These are phyloP conservation scores for Mallotus repandus DNA, from an alignment of 441 rosid species.

Conservation along the genomic window DNA sequence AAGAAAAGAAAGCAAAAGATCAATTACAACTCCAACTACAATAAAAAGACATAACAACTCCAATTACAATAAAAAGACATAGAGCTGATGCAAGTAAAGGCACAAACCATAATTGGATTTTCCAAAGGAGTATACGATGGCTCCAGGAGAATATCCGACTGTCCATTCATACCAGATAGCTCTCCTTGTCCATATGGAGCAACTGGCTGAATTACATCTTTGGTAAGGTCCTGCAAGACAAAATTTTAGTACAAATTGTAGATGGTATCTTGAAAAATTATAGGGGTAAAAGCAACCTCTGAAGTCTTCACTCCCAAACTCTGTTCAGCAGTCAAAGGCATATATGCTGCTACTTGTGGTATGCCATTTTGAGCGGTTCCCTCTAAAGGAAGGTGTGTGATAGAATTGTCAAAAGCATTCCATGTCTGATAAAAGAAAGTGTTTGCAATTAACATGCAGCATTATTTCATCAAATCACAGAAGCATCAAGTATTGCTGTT, in stretches of 20 bases:
- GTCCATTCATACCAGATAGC: conserved; percentile 31
- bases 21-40: background rate
- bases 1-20: background rate
- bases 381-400: conserved; percentile 35
- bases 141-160: conserved; percentile 33
- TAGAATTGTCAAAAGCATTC: conserved; percentile 64
- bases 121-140: conserved; percentile 36
- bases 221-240: conserved; percentile 39
- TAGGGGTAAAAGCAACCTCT: conserved; percentile 41
- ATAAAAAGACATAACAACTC: background rate
- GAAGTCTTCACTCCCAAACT: conserved; percentile 37
- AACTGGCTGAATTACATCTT: conserved; percentile 34
- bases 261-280: conserved; percentile 18
- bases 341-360: conserved; percentile 30
- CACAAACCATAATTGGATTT: conserved; percentile 43
- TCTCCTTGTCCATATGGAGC: conserved; percentile 25
- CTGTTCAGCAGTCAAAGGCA: conserved; percentile 39
- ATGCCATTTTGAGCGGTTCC: conserved; percentile 34
- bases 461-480: conserved; percentile 1
- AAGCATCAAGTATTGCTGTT: background rate
- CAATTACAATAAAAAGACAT: conserved; percentile 11
- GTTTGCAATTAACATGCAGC: background rate
- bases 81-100: conserved; percentile 20
- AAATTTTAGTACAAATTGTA: conserved; percentile 26
- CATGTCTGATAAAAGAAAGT: conserved; percentile 49